Base-by-base conservation (phyloP, 1,139 yeast species). In the Blastobotrys arbuscula region DNA sequence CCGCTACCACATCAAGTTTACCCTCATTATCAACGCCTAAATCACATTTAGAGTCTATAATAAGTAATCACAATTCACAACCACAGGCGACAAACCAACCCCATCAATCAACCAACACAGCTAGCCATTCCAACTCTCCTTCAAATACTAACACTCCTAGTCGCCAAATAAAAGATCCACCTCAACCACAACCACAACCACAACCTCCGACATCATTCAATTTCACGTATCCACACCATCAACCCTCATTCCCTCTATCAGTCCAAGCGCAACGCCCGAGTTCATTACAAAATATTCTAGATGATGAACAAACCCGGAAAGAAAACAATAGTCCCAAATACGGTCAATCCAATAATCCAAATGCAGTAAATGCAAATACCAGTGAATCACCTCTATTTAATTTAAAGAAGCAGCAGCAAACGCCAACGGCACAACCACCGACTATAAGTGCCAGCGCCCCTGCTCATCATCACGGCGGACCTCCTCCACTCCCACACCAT, bases 1-100 rank as follows among this genome's bases (percentile, higher is more conserved):
- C 53, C 2, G 50, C 51, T 10, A 41, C 50, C 10, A 45, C 50
- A 34, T 39, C 50, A 36, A 33, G 48, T 13, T 24, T 42, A 23
- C 46, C 48, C 35, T 45, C 49, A 18, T 38, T 47, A 18, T 38
- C 49, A 42, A 42, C 45, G 13, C 50, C 52, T 38, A 46, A 46
- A 39, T 44, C 50, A 19, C 48, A 48, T 39, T 35, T 50, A 20
- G 52, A 50, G 48, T 42, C 42, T 35, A 15, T 50, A 31, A 50
- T 50, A 46, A 36, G 26, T 20, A 19, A 18, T 21, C 45, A 30
- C 5, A 24, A 33, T 13, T 39, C 19, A 20, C 43, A 31, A 16
- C 45, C n/a, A 23, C 24, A 35, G 35, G 31, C 24, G 10, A 41
- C 10, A 39, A 34, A 23, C 37, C 15, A 21, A 33, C 19, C 13